These are phyloP conservation scores for Glebionis coronaria DNA, from an alignment of 129 eudicot genomes.

Conservation along the genomic window DNA sequence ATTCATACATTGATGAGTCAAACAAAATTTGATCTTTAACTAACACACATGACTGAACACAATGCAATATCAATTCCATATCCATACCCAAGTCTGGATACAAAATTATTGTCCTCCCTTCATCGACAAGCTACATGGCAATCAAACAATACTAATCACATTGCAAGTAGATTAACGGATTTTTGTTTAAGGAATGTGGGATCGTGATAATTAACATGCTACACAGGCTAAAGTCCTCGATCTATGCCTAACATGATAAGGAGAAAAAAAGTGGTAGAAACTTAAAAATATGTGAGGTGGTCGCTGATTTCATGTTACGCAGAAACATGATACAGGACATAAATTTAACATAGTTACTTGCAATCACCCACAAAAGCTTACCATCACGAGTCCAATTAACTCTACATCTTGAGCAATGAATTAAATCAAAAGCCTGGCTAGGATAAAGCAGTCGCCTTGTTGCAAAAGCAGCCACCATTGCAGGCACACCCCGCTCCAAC, in stretches of 20 bases:
- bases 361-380: conserved; percentile 31
- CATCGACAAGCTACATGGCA: background rate
- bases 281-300: background rate
- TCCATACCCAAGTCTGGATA: background rate
- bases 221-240: background rate
- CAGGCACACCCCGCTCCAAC: conserved; percentile 96
- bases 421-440: conserved; percentile 90
- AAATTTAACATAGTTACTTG: conserved; percentile 7
- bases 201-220: background rate
- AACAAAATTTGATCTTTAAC: background rate
- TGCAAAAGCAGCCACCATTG: conserved; percentile 94
- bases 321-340: background rate
- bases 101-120: background rate
- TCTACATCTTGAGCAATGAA: conserved; percentile 98
- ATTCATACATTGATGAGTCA: background rate
- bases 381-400: conserved; percentile 99
- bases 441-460: conserved; percentile 77
- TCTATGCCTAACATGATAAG: background rate
- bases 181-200: background rate
- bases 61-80: background rate
- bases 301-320: background rate
- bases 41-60: background rate
- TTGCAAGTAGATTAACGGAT: background rate
- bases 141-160: background rate
- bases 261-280: background rate